These are phyloP conservation scores for Fusarium piperis DNA, from an alignment of 2,329 filamentous ascomycete genomes.

Conservation along the genomic window DNA sequence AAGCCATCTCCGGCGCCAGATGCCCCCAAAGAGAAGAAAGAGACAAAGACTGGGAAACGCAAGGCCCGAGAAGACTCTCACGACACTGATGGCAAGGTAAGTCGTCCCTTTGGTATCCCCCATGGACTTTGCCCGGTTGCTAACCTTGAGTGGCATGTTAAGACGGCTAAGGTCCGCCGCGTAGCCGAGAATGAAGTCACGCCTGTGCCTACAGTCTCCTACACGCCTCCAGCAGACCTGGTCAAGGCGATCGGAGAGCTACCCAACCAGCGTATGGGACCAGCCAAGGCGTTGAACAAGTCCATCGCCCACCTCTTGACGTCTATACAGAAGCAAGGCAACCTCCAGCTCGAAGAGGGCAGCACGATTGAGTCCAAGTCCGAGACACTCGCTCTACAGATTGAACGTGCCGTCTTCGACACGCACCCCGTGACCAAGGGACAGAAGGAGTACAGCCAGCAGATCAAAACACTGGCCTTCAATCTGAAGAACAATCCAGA, in stretches of 20 bases:
- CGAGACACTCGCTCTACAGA: conserved; percentile 77
- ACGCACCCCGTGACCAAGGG: conserved; percentile 59
- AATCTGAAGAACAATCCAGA: conserved; percentile 91
- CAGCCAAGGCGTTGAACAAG: conserved; percentile 76
- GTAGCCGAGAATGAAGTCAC: conserved; percentile 59
- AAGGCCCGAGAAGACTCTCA: conserved; percentile 67
- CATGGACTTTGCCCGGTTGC: not conserved
- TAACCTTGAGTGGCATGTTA: conserved; percentile 13
- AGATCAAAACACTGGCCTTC: conserved; percentile 81
- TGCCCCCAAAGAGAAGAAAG: conserved; percentile 60
- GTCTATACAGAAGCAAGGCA: conserved; percentile 72
- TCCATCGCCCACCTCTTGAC: conserved; percentile 73
- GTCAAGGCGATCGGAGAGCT: conserved; percentile 64
- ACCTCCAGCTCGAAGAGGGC: conserved; percentile 70
- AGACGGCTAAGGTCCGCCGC: conserved; percentile 62
- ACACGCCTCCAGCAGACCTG: conserved; percentile 63
- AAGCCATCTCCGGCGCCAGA: conserved; percentile 55
- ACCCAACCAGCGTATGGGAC: conserved; percentile 70
- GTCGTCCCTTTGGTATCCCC: conserved; percentile 10
- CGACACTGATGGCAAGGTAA: conserved; percentile 61
- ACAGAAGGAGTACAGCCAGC: conserved; percentile 63
- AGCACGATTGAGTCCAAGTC: conserved; percentile 71
- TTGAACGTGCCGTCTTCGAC: conserved; percentile 77
- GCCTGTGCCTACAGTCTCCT: conserved; percentile 47
- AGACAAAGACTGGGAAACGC: conserved; percentile 62